Base-by-base conservation (phyloP, 1,284 basidiomycete species). In the Cryptococcus sp. region DNA sequence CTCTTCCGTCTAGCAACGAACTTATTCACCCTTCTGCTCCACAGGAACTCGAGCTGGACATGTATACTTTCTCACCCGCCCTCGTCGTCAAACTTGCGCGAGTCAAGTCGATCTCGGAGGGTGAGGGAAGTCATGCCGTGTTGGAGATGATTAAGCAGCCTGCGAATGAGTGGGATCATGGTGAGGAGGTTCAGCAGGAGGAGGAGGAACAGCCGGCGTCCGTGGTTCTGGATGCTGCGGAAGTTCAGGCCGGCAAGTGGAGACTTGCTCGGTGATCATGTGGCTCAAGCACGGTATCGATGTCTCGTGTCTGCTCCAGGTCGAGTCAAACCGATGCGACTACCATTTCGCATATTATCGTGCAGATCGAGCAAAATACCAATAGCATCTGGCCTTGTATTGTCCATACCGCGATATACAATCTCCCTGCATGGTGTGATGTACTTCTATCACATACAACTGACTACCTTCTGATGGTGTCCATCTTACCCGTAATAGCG, bases 21-120 rank as follows among this genome's bases (percentile, higher is more conserved):
- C 22, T 51, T 19, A 38, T 41, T 49, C 13, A 50, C 25, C 19
- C 20, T 40, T 15, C 30, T 5, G 10, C 8, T 16, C 38, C 13
- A 50, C 57, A 76, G 72, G 73, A 69, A 15, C 58, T 76, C 23
- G 68, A 66, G 48, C 57, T 77, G 19, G 64, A 76, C 56, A 45
- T 71, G 47, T 42, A 39, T 20, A 74, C 70, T 1, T 76, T 73
- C 47, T 63, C 70, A n/a, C 75, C 75, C 16, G 64, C 64, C 40
- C 48, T 76, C 20, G 50, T 55, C n/a, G 53, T 71, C 10, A 61
- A 70, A 15, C 40, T 76, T 7, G 71, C 47, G 6, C 59, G 54
- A 35, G 55, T 72, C 5, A 52, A 25, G 1, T 42, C 62, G 3
- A 25, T 30, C 15, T n/a, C 47, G 22, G 50, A 38, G 5, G 57